A percentile compares a stretch with the other conserved stretches of the same genome.
phyloP scores from a whole-genome alignment of 129 eudicot species.

The Flaveria linearis region DNA sequence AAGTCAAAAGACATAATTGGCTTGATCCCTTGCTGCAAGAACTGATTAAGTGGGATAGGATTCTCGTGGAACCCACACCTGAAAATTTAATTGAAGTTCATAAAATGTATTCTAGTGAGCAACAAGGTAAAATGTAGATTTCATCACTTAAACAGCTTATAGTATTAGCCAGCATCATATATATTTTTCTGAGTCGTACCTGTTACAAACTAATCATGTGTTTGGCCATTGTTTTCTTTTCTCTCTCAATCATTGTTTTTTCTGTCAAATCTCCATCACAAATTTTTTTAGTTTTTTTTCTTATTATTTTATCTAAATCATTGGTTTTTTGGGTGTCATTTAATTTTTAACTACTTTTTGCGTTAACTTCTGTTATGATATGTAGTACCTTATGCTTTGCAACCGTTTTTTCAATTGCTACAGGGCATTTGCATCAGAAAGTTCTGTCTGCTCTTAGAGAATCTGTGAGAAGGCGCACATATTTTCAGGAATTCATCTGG shows the following conservation, averaged over 20 bases:
- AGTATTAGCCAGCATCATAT: background rate
- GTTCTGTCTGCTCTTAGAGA: conserved; percentile 70
- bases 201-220: background rate
- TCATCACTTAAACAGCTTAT: conserved; percentile 24
- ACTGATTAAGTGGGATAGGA: conserved; percentile 82
- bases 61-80: conserved; percentile 57
- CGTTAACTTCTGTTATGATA: background rate
- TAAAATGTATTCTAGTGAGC: conserved; percentile 14
- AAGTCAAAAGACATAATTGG: conserved; percentile 77
- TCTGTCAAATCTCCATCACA: background rate
- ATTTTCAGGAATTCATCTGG: conserved; percentile 56
- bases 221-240: background rate
- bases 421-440: conserved; percentile 41
- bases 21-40: conserved; percentile 52
- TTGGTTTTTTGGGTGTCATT: background rate
- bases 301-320: background rate
- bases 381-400: background rate
- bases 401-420: conserved; percentile 10
- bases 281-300: background rate
- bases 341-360: background rate
- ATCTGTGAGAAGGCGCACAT: conserved; percentile 68
- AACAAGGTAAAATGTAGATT: conserved; percentile 35
- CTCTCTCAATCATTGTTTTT: background rate
- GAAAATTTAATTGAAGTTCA: conserved; percentile 38
- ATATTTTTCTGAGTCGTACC: background rate